Conservation (phyloP, 1,284 basidiomycete genomes). For the Heterobasidion irregulare region DNA sequence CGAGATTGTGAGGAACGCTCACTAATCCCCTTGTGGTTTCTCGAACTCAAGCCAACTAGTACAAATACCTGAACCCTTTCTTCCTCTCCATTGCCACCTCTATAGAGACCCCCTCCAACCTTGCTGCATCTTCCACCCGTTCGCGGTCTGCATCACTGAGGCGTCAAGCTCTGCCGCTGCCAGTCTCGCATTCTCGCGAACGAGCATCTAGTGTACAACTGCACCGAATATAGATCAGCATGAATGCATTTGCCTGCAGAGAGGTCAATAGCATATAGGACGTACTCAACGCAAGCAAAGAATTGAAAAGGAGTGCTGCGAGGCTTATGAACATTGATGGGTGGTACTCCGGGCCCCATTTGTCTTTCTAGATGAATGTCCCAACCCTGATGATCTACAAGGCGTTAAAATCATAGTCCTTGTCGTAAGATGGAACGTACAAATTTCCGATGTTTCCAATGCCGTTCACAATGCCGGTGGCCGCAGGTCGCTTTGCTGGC, state of each 20-base stretch:
- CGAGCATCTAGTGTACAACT: slow-evolving; percentile 28
- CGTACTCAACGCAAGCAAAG: slow-evolving; percentile 21
- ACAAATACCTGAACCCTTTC: slow-evolving; percentile 34
- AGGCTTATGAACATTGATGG: slow-evolving; percentile 29
- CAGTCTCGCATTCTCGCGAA: slow-evolving; percentile 24
- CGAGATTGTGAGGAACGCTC: too few species aligned
- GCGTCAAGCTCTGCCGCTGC: slow-evolving; percentile 26
- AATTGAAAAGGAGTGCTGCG: slow-evolving; percentile 19
- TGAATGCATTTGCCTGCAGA: neutral
- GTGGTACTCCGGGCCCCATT: slow-evolving; percentile 30
- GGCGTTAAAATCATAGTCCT: neutral
- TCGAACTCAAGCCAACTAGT: slow-evolving; percentile 12
- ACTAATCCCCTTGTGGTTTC: too few species aligned
- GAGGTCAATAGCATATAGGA: slow-evolving; percentile 1
- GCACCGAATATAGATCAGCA: neutral
- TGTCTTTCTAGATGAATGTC: slow-evolving; percentile 28
- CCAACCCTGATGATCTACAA: slow-evolving; percentile 19
- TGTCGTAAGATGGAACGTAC: slow-evolving; percentile 15
- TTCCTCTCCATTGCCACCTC: slow-evolving; percentile 28
- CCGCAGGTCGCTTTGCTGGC: slow-evolving; percentile 46
- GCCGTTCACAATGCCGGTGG: slow-evolving; percentile 34
- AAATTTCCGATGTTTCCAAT: slow-evolving; percentile 32
- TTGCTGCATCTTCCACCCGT: slow-evolving; percentile 28
- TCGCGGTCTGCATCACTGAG: slow-evolving; percentile 21
- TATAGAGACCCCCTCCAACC: slow-evolving; percentile 27